A percentile compares a stretch with the other conserved stretches of the same genome.
phyloP scores from a whole-genome alignment of 768 basidiomycete genomes.

The Crepidotus variabilis region DNA sequence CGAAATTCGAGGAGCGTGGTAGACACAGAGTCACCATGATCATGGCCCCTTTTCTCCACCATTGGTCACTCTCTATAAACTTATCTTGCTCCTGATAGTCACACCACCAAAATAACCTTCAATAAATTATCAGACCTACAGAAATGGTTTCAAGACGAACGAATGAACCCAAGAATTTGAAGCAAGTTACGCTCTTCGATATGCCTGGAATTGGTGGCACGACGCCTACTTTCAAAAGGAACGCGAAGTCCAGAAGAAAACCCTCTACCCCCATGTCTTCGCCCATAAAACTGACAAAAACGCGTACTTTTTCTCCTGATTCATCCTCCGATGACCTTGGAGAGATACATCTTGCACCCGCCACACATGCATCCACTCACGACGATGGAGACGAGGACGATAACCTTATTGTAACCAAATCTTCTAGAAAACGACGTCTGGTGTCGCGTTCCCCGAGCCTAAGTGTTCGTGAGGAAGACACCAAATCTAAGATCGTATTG shows the following conservation, averaged over 20 bases:
- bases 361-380: slow-evolving; percentile 12
- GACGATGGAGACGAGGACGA: slow-evolving; percentile 14
- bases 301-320: slow-evolving; percentile 9
- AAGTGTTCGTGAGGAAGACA: slow-evolving; percentile 10
- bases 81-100: too few species aligned
- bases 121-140: too few species aligned
- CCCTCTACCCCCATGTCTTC: neutral
- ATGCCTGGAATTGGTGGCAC: neutral
- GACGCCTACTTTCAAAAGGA: neutral
- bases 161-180: neutral
- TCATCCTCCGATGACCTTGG: slow-evolving; percentile 42
- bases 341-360: slow-evolving; percentile 47
- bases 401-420: slow-evolving; percentile 3
- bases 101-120: too few species aligned
- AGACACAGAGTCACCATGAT: too few species aligned
- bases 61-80: too few species aligned
- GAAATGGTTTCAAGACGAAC: neutral
- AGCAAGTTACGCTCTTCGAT: slow-evolving; percentile 29
- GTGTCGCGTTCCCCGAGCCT: neutral
- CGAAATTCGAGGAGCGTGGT: too few species aligned
- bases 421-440: slow-evolving; percentile 4
- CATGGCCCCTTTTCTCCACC: too few species aligned
- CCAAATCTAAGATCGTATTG: neutral
- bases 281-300: neutral
- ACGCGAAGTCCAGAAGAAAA: neutral